These are phyloP conservation scores for Cladosporium austrohemisphaericum DNA, from an alignment of 2,329 filamentous ascomycete genomes.

Conservation along the genomic window DNA sequence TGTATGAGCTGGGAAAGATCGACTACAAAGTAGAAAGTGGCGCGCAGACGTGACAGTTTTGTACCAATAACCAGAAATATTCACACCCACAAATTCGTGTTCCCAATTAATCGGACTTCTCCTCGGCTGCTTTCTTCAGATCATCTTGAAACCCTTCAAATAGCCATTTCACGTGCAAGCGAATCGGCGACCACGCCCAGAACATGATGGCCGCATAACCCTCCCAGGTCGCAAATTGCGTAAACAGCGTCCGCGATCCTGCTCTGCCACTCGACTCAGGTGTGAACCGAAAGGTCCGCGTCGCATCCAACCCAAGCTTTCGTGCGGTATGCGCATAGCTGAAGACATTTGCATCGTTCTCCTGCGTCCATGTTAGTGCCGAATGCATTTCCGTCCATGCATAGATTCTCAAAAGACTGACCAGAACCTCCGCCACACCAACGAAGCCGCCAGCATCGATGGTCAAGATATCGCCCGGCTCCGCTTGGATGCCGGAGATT, in stretches of 20 bases:
- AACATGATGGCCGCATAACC: background rate
- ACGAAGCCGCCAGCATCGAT: conserved; percentile 1
- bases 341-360: background rate
- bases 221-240: background rate
- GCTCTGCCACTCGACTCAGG: background rate
- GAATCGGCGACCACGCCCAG: background rate
- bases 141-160: background rate
- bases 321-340: conserved; percentile 1
- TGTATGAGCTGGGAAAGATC: background rate
- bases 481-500: background rate
- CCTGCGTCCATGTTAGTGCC: background rate
- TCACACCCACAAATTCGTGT: background rate
- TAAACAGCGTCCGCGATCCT: background rate
- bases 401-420: background rate
- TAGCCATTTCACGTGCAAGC: background rate
- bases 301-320: background rate
- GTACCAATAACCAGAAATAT: conserved; percentile 9
- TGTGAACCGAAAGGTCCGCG: background rate
- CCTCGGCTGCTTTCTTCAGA: conserved; percentile 1
- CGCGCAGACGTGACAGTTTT: background rate
- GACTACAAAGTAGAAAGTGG: background rate
- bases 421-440: background rate
- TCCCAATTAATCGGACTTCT: background rate
- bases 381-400: too few species aligned
- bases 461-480: background rate